Percentiles rank a stretch among this genome's conserved stretches.
Conservation (phyloP, 2,329 filamentous ascomycete genomes). For the Pseudogymnoascus sp. region DNA sequence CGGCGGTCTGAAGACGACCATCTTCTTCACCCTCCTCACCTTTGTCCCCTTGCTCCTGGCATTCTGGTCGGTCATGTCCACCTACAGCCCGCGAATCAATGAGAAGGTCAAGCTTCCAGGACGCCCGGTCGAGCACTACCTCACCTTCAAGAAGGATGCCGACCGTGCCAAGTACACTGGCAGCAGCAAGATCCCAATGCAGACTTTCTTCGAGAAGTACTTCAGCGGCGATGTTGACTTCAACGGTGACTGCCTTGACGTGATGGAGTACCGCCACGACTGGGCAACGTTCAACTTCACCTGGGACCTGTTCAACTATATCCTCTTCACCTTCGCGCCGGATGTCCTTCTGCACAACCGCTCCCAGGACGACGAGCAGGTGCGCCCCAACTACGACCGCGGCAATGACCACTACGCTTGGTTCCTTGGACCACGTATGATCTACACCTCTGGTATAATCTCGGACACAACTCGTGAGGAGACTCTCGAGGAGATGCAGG, state of each 20-base stretch:
- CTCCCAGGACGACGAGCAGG: constrained; percentile 28
- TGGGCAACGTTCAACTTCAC: constrained; percentile 29
- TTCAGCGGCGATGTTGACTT: constrained; percentile 28
- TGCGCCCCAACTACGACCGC: constrained; percentile 27
- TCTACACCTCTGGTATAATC: constrained; percentile 29
- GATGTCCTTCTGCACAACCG: constrained; percentile 27
- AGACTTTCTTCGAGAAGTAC: constrained; percentile 27
- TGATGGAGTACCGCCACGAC: constrained; percentile 29
- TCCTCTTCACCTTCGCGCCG: constrained; percentile 25
- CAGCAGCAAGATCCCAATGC: constrained; percentile 24
- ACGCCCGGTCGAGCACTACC: constrained; percentile 22
- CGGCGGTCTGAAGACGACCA: constrained; percentile 16
- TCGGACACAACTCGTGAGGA: constrained; percentile 25
- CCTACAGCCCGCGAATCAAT: constrained; percentile 22
- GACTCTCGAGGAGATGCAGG: constrained; percentile 27
- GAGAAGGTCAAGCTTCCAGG: constrained; percentile 24
- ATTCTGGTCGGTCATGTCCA: constrained; percentile 22
- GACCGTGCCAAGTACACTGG: constrained; percentile 22
- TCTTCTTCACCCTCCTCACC: constrained; percentile 18
- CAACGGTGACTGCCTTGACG: constrained; percentile 28
- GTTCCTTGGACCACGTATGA: constrained; percentile 30
- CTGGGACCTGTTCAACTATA: constrained; percentile 25
- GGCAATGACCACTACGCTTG: constrained; percentile 29
- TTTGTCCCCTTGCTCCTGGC: constrained; percentile 18
- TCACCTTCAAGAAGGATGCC: constrained; percentile 24